Base-by-base conservation (phyloP, 345 rosid species). In the Diplotaxis tenuifolia region DNA sequence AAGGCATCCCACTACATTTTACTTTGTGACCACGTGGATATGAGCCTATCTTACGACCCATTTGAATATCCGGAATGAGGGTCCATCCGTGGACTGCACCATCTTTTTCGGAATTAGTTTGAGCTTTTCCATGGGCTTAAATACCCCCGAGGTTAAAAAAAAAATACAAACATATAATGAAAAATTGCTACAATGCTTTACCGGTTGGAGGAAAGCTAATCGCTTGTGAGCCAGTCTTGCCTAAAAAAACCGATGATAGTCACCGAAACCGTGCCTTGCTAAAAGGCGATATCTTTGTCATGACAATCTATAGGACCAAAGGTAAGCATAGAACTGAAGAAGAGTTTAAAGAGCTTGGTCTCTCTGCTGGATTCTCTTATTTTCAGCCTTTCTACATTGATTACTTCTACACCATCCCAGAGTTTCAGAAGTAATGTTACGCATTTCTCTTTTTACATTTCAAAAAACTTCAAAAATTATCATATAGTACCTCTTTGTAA, bases 191-290 rank as follows among this genome's bases (percentile, higher is more conserved):
- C 82, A 86, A 93, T 59, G 86, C 93, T 32, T 86, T 91, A 21
- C 98, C 94, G 0, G 65, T 1, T 0, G 97, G 94, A 55, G 98
- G 97, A 23, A 93, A 89, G 75, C 67, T 93, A 75, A 89, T 93
- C 1, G 97, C 94, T 0, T 91, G 94, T 4, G 98, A 91, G 78
- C 90, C 97, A 0, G 85, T 91, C 65, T 53, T 89, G 80, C 98
- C 98, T 0, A 73, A 84, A 50, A 75, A 84, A 62, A 80, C 97
- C 0, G 93, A 91, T 40, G 86, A 89, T 14, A 88, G 94, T 61
- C 87, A 85, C 31, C 42, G 97, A 71, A 91, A 92, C 0, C 85
- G 96, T 2, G 92, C 98, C 9, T 86, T 93, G 14, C 80, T 93
- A 2, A 87, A 83, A 83, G 93, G 88, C 0, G 98, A 93, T 77